phyloP scores from a whole-genome alignment of 495 filamentous ascomycete genomes.

The Xylaria nigripes region DNA sequence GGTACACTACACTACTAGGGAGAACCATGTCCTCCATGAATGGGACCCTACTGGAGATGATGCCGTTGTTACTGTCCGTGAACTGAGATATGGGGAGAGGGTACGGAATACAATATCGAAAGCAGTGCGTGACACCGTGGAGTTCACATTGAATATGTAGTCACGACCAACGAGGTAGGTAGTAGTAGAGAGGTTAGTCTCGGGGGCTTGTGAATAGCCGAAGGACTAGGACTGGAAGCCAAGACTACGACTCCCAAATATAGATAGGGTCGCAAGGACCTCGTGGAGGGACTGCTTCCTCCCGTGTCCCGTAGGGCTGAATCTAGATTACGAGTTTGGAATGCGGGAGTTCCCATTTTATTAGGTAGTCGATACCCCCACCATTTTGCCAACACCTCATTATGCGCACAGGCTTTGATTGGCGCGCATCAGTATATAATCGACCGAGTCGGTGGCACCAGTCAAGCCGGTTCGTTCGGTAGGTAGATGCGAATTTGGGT shows the following conservation, averaged over 20 bases:
- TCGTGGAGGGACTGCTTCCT: background rate
- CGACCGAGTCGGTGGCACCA: background rate
- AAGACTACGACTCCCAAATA: background rate
- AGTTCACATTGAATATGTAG: too few relatives aligned
- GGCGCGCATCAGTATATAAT: slow-evolving; percentile 5
- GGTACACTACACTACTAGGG: too few relatives aligned
- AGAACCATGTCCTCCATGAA: too few relatives aligned
- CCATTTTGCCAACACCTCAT: background rate
- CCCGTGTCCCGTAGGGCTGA: slow-evolving; percentile 7
- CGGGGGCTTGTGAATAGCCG: background rate
- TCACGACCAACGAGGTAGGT: too few relatives aligned
- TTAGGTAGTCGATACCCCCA: slow-evolving; percentile 11
- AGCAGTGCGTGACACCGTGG: too few relatives aligned
- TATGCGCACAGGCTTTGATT: slow-evolving; percentile 15
- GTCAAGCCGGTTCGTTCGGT: background rate
- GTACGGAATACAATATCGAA: too few relatives aligned
- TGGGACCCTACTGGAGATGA: too few relatives aligned
- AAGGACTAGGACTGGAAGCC: background rate
- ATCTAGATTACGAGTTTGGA: slow-evolving; percentile 10
- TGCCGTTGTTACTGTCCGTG: too few relatives aligned
- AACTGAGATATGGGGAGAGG: too few relatives aligned
- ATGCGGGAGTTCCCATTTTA: slow-evolving; percentile 5
- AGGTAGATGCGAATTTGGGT: background rate
- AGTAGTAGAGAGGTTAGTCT: too few relatives aligned
- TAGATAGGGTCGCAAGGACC: background rate